phyloP scores from a whole-genome alignment of 2,329 filamentous ascomycete genomes.

The Xylogone sp. region DNA sequence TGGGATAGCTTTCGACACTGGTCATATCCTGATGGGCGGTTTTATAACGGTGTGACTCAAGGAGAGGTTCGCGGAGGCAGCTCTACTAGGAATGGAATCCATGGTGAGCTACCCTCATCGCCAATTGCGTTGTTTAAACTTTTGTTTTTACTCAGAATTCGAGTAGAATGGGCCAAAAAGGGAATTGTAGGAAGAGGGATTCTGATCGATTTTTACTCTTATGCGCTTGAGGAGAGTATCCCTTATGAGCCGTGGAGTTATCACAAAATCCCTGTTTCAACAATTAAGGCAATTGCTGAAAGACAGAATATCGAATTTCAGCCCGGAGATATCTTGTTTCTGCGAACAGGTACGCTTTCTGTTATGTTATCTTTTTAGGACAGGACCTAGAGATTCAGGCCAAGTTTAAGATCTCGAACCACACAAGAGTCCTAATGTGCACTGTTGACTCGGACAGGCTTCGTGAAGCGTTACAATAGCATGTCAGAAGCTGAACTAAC shows the following conservation, averaged over 20 bases:
- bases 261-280: not conserved
- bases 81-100: no score
- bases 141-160: not conserved
- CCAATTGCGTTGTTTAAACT: no score
- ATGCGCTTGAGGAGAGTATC: not conserved
- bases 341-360: not conserved
- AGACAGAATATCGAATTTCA: not conserved
- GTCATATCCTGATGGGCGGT: no score
- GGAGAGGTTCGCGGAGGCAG: no score
- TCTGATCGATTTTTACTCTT: not conserved
- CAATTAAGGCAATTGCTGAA: not conserved
- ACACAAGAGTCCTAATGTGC: no score
- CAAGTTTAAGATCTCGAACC: not conserved
- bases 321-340: not conserved
- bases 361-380: slow-evolving; percentile 10
- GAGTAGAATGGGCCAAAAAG: not conserved
- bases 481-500: slow-evolving; percentile 24
- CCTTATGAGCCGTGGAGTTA: not conserved
- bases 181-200: slow-evolving; percentile 33
- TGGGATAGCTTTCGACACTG: no score
- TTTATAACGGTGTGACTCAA: no score
- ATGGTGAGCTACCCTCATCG: no score
- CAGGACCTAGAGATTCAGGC: slow-evolving; percentile 28
- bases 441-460: no score
- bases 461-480: no score